Base-by-base conservation (phyloP, 257 asterid genomes). In the Solanum piurae region DNA sequence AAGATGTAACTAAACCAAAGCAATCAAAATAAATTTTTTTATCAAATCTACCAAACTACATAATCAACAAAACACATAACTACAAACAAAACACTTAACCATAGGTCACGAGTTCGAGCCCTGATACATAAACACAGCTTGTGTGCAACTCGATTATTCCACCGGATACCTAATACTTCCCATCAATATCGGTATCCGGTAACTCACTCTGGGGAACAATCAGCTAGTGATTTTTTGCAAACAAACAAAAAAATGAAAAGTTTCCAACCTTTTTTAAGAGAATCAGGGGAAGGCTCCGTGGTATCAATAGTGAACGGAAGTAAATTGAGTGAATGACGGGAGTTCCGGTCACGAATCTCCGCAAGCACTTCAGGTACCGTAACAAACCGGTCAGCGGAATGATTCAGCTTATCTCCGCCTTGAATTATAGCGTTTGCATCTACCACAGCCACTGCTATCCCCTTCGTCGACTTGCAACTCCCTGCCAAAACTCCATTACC, bases 401-500 rank as follows among this genome's bases (percentile, higher is more conserved):
- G 93, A 13, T 93, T 29, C 2, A 96, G 93, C 87, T 74, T 91
- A 83, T 93, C 94, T 36, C 98, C 96, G 5, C 98, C 99, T 80
- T 92, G 95, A 40, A 97, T 97, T 86, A 97, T 90, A 77, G 98
- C 98, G 91, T 96, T 97, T 80, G 99, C 99, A 72, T 97, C 99
- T 40, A 97, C 98, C 36, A 97, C 97, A 14, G 99, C 99, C 80
- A 97, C 97, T 1, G 95, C 93, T 60, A 97, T 94, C 29, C 99
- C 99, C 88, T 93, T 94, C 3, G 95, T 89, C 25, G 99, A 95
- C 80, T 91, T 92, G 93, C 99, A 97, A 89, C 93, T 95, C 44
- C 94, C 95, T 16, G 95, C 99, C 83, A 91, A 42, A 49, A 68
- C 89, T 31, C 94, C 91, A n/a, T 16, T 73, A 89, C 37, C 49